Conservation (phyloP, 2,329 filamentous ascomycete species). For the Diplodia sapinea region DNA sequence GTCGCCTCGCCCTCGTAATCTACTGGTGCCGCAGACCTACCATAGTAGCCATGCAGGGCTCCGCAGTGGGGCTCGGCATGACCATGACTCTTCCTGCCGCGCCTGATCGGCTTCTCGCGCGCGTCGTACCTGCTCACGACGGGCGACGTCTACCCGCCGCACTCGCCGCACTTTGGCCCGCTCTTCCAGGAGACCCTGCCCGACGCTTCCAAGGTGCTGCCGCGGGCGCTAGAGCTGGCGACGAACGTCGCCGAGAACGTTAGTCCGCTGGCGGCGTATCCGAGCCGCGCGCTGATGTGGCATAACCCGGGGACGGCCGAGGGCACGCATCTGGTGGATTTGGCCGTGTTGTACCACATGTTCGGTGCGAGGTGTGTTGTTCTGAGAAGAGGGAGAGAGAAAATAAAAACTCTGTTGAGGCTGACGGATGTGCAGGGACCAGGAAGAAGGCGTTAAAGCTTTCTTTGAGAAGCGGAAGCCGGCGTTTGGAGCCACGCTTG, state of each 20-base stretch:
- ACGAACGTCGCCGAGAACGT: constrained; percentile 13
- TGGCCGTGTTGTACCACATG: constrained; percentile 28
- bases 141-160: constrained; percentile 29
- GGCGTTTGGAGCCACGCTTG: constrained; percentile 30
- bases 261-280: constrained; percentile 19
- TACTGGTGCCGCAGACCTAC: constrained; percentile 64
- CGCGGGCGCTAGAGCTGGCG: constrained; percentile 29
- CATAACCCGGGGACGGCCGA: constrained; percentile 30
- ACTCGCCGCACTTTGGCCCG: constrained; percentile 26
- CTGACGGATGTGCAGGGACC: background rate
- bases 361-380: constrained; percentile 1
- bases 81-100: constrained; percentile 58
- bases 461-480: constrained; percentile 33
- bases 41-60: constrained; percentile 64
- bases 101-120: constrained; percentile 32
- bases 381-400: too few relatives aligned
- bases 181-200: constrained; percentile 32
- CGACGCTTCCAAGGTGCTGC: background rate
- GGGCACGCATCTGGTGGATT: constrained; percentile 32
- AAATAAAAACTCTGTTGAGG: background rate
- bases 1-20: constrained; percentile 61
- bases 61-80: constrained; percentile 65
- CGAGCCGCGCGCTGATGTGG: constrained; percentile 33
- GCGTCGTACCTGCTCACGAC: constrained; percentile 33
- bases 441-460: constrained; percentile 22